Conservation (phyloP, 2,329 filamentous ascomycete genomes). For the Calonectria honghensis region DNA sequence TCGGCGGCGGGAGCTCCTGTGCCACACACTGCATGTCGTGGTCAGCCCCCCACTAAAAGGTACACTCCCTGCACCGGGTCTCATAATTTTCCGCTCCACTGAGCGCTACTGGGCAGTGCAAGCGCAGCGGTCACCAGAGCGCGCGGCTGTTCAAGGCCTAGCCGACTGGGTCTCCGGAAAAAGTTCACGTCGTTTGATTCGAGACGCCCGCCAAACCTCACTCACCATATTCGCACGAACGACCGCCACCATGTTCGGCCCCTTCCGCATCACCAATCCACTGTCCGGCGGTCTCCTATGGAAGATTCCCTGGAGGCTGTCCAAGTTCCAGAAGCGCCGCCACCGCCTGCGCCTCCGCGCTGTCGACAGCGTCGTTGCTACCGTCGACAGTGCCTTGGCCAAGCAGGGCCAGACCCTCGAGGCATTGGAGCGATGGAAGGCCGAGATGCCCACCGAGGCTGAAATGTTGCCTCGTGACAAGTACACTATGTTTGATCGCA, state of each 20-base stretch:
- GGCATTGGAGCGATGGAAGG: slow-evolving; percentile 92
- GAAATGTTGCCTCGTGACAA: slow-evolving; percentile 98
- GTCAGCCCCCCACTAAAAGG: slow-evolving; percentile 20
- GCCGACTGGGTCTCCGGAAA: slow-evolving; percentile 43
- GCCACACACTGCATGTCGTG: slow-evolving; percentile 7
- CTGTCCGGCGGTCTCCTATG: slow-evolving; percentile 89
- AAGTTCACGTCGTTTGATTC: slow-evolving; percentile 50
- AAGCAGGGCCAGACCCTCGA: slow-evolving; percentile 83
- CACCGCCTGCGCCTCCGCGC: slow-evolving; percentile 88
- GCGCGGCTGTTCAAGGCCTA: slow-evolving; percentile 44
- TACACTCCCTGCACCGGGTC: slow-evolving; percentile 43
- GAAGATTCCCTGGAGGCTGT: slow-evolving; percentile 99
- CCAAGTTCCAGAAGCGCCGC: slow-evolving; percentile 90
- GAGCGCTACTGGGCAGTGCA: slow-evolving; percentile 40
- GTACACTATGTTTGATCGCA: slow-evolving; percentile 98
- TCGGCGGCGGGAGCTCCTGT: slow-evolving; percentile 25
- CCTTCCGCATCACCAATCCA: slow-evolving; percentile 86
- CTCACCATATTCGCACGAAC: slow-evolving; percentile 38
- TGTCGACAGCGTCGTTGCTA: slow-evolving; percentile 91
- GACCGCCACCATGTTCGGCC: slow-evolving; percentile 81
- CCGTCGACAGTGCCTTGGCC: slow-evolving; percentile 85
- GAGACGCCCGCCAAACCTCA: slow-evolving; percentile 41
- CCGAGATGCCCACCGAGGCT: slow-evolving; percentile 94
- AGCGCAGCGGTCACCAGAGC: slow-evolving; percentile 33
- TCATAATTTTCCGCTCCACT: slow-evolving; percentile 57